Conservation (phyloP, 495 filamentous ascomycete species). For the Annulohypoxylon stygium region DNA sequence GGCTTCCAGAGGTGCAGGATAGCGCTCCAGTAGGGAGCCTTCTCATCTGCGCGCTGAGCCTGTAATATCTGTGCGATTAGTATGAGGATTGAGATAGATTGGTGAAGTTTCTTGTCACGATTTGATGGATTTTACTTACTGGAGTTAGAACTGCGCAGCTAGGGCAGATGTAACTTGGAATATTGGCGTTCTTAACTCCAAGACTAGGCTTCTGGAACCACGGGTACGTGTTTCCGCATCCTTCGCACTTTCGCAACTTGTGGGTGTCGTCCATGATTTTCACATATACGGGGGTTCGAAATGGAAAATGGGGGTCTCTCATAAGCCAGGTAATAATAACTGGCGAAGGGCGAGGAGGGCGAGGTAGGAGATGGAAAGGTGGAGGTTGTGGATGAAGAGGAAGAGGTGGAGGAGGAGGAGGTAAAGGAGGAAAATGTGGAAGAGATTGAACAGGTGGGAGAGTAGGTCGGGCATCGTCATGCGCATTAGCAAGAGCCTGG, state of each 20-base stretch:
- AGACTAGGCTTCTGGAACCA: background rate
- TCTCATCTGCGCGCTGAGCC: background rate
- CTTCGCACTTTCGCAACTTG: background rate
- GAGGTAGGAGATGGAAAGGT: too few relatives aligned
- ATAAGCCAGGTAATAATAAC: too few relatives aligned
- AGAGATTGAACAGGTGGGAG: background rate
- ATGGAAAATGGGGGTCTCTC: background rate
- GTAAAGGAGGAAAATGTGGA: too few relatives aligned
- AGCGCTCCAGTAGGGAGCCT: constrained; percentile 1
- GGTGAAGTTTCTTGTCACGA: background rate
- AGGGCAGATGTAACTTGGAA: background rate
- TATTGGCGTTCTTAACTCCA: background rate
- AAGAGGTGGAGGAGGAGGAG: too few relatives aligned
- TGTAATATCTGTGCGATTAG: background rate
- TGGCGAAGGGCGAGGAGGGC: too few relatives aligned
- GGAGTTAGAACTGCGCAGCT: background rate
- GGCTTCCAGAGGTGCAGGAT: constrained; percentile 4
- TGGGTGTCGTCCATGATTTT: background rate
- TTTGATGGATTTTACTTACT: constrained; percentile 18
- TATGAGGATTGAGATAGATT: background rate
- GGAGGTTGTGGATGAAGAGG: too few relatives aligned
- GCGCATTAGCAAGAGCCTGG: background rate
- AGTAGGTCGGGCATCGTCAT: background rate
- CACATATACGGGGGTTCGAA: background rate
- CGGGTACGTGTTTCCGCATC: background rate